Base-by-base conservation (phyloP, 2,329 filamentous ascomycete species). In the Penicillium sp. region DNA sequence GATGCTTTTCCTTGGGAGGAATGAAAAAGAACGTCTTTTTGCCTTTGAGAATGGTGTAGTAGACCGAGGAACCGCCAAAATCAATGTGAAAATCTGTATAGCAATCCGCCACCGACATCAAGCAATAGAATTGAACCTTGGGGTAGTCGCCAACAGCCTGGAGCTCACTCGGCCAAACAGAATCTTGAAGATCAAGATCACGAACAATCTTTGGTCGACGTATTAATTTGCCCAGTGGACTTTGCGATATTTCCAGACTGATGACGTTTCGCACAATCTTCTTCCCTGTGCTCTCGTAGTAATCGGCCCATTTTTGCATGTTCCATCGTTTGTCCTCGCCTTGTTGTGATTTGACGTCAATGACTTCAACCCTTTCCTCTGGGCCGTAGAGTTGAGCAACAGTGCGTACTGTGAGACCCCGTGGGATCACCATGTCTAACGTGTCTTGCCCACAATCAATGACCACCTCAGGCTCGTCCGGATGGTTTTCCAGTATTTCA, bases 61-160 rank as follows among this genome's bases (percentile, higher is more conserved):
- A 88, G 5, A 88, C 85, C 1, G 85, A 88, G 3, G 85, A 88
- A 5, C 85, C 85, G 35, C 85, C 85, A 69, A 88, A 88, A 65
- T 88, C 85, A 65, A 88, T 86, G 69, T 88, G 85, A 62, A 88
- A 88, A 68, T 88, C 85, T 20, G 85, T 88, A 62, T 86, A 88
- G 68, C 84, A 87, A 68, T 88, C 85, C 12, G 84, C 83, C 21
- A 87, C 84, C 5, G 85, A 88, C 85, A 88, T 88, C 35, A 88
- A 72, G 65, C 83, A 86, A 71, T 87, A 87, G 64, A 85, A 87
- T 59, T 87, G 84, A 7, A 88, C 85, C 57, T 84, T 82, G 6
- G 84, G 83, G 56, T 79, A 83, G 54, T 84, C 79, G 28, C 79
- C 78, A 60, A 81, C 78, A 48, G 81, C 80, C 64, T 78, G 69